phyloP scores from a whole-genome alignment of 78 protist genomes.

The Dictyostelium intermedium region DNA sequence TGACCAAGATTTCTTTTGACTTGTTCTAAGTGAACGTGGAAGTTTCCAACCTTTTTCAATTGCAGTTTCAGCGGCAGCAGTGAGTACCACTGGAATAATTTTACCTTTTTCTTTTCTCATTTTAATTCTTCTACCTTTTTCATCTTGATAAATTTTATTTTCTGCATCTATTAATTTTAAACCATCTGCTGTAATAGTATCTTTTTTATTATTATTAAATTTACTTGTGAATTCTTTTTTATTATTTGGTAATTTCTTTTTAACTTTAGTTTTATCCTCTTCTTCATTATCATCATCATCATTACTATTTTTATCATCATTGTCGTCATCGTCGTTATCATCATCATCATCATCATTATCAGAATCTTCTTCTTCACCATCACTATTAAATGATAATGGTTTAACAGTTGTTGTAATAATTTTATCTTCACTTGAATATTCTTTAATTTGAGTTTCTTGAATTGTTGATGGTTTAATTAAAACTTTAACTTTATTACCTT shows the following conservation, averaged over 20 bases:
- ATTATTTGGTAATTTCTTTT: neutral
- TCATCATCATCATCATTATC: neutral
- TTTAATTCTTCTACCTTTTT: constrained; percentile 54
- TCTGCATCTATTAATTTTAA: constrained; percentile 15
- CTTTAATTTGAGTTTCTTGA: neutral
- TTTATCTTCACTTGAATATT: constrained; percentile 15
- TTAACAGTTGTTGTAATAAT: constrained; percentile 11
- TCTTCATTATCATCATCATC: neutral
- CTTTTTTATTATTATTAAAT: neutral
- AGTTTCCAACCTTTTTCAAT: constrained; percentile 66
- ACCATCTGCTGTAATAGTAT: neutral
- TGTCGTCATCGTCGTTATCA: neutral
- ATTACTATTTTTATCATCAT: neutral
- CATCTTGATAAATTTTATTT: constrained; percentile 35
- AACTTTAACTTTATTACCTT: neutral
- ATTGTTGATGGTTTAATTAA: neutral
- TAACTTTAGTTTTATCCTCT: neutral
- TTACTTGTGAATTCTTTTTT: constrained; percentile 10
- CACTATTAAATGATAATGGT: constrained; percentile 5
- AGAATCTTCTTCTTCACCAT: constrained; percentile 44
- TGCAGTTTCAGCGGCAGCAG: constrained; percentile 50
- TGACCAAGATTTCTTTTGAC: constrained; percentile 64
- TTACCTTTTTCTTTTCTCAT: constrained; percentile 71
- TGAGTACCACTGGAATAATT: constrained; percentile 42
- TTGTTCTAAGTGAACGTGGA: constrained; percentile 38